Base-by-base conservation (phyloP, 2,329 filamentous ascomycete species). In the Sphaceloma murrayae region DNA sequence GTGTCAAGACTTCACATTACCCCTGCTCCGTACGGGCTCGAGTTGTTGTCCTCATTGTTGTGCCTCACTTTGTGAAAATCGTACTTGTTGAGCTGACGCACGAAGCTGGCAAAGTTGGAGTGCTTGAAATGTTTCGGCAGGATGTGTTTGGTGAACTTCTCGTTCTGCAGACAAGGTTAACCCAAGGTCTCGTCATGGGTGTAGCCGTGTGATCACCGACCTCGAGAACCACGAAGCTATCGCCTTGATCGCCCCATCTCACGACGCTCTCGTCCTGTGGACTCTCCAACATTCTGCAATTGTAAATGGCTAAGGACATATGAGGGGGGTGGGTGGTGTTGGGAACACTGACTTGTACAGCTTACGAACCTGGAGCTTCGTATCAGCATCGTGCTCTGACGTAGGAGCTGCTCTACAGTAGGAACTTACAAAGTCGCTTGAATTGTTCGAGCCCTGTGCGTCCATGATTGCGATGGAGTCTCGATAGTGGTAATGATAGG, bases 101-200 rank as follows among this genome's bases (percentile, higher is more conserved):
- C 88, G 60, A 95, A 95, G 65, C 87, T 94, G 22, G 88, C 88
- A 68, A 95, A 95, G 63, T 95, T 95, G 74, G 86, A 94, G 67
- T 96, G 91, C 66, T 98, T 98, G 72, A 98, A 98, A 58, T 96
- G 87, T 61, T 96, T 95, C 2, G 91, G 91, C 11, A 98, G 77
- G 55, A 98, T 94, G 29, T 85, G 83, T 62, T 95, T 94, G 16
- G 91, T 96, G 59, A 98, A 98, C 63, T 94, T 94, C 63, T 96
- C 89, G 63, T 93, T 94, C 89, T 95, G 62, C 34, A n/a, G n/a
- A n/a, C n/a, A n/a, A n/a, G n/a, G n/a, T n/a, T n/a, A n/a, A n/a
- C n/a, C n/a, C n/a, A n/a, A n/a, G n/a, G n/a, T n/a, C n/a, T n/a
- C n/a, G n/a, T n/a, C n/a, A n/a, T n/a, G n/a, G n/a, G n/a, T n/a